phyloP scores from a whole-genome alignment of 805 yeast species.

The Sugiyamaella lignohabitans region DNA sequence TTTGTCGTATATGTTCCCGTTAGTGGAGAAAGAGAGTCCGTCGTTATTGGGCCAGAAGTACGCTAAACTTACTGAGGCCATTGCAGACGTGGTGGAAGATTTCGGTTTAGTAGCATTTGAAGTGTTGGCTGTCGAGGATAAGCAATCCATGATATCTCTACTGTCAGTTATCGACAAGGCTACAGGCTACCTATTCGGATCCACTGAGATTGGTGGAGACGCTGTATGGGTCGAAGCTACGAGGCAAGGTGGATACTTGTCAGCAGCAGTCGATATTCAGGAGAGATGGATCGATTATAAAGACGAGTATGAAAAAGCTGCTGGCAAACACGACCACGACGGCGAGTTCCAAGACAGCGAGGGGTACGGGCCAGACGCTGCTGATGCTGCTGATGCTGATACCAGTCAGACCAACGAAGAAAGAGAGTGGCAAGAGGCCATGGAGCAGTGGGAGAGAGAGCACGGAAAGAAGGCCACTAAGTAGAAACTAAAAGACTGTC shows the following conservation, averaged over 20 bases:
- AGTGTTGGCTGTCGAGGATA: conserved; percentile 86
- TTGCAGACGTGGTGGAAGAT: conserved; percentile 80
- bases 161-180: conserved; percentile 80
- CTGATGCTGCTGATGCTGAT: not conserved
- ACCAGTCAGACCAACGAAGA: conserved; percentile 34
- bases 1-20: conserved; percentile 58
- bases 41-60: conserved; percentile 54
- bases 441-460: conserved; percentile 49
- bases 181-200: conserved; percentile 87
- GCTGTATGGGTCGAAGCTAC: conserved; percentile 96
- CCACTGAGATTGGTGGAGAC: conserved; percentile 95
- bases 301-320: conserved; percentile 63
- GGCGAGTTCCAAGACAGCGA: conserved; percentile 23
- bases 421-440: conserved; percentile 64
- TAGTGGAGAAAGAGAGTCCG: conserved; percentile 64
- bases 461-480: not conserved
- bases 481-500: too few relatives aligned
- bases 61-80: conserved; percentile 62
- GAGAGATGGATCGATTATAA: conserved; percentile 94
- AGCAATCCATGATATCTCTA: conserved; percentile 80
- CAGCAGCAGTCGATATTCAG: conserved; percentile 64
- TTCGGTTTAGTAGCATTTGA: conserved; percentile 83
- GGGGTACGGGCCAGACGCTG: conserved; percentile 18
- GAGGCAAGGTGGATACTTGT: conserved; percentile 53
- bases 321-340: conserved; percentile 39